Evolutionary conservation across 129 eudicot species (phyloP).

Genomic region (Deinandra increscens): DNA sequence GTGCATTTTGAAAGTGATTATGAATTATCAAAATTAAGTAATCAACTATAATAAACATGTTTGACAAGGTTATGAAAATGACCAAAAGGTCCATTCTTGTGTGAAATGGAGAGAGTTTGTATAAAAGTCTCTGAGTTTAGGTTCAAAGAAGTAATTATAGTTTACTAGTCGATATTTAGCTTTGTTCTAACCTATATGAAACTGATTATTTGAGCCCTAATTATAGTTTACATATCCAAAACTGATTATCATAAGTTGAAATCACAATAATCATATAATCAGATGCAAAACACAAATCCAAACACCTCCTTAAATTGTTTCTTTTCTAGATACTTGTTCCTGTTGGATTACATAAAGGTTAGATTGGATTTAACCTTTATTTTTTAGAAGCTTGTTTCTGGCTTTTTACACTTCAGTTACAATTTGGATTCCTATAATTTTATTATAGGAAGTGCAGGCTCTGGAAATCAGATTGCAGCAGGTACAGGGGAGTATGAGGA

Average conservation of each 20-base stretch:
- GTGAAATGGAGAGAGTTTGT: not conserved
- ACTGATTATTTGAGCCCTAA: no score
- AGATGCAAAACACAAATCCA: no score
- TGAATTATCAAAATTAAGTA: not conserved
- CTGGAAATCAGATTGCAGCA: constrained; percentile 65
- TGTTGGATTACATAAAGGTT: not conserved
- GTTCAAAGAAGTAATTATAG: not conserved
- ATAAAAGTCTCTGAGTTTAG: not conserved
- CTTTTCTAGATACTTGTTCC: not conserved
- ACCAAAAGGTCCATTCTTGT: not conserved
- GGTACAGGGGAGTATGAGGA: constrained; percentile 76
- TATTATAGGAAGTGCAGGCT: constrained; percentile 49
- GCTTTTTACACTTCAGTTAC: no score
- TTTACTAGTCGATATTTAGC: not conserved
- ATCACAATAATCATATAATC: no score
- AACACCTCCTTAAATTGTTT: not conserved
- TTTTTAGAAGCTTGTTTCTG: not conserved
- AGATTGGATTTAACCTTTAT: not conserved
- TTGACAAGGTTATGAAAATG: not conserved
- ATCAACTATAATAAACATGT: not conserved
- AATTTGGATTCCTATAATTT: no score
- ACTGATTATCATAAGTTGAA: no score
- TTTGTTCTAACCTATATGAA: no score
- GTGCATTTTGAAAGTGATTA: not conserved
- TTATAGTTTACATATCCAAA: no score